These are phyloP conservation scores for Amanita rubescens DNA, from an alignment of 768 basidiomycete species.

Conservation along the genomic window DNA sequence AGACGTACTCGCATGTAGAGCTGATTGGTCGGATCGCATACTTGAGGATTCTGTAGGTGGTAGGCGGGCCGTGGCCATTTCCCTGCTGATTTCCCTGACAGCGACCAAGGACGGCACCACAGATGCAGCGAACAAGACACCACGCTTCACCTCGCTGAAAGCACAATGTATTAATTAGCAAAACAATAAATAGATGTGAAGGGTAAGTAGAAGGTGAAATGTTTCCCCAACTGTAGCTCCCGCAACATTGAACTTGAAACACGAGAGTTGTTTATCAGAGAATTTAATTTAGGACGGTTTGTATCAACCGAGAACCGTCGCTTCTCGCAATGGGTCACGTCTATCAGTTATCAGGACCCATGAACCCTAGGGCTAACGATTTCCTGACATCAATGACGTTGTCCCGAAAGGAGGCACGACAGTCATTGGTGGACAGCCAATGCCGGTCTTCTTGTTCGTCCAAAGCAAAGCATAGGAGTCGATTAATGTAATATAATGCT, in stretches of 20 bases:
- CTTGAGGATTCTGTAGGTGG: conserved; percentile 71
- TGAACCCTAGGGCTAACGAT: conserved; percentile 56
- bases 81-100: conserved; percentile 40
- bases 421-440: conserved; percentile 65
- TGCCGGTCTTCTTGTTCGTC: conserved; percentile 93
- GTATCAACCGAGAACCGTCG: conserved; percentile 80
- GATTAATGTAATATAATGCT: conserved; percentile 25
- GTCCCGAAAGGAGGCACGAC: conserved; percentile 21
- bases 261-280: conserved; percentile 87
- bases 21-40: conserved; percentile 74
- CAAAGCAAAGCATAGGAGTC: conserved; percentile 23
- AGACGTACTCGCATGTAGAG: conserved; percentile 53
- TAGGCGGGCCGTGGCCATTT: conserved; percentile 22
- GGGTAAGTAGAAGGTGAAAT: conserved; percentile 27
- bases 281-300: conserved; percentile 78
- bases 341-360: conserved; percentile 12
- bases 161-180: conserved; percentile 7
- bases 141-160: conserved; percentile 54
- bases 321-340: conserved; percentile 18
- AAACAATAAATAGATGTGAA: conserved; percentile 14
- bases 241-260: conserved; percentile 58
- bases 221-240: conserved; percentile 90
- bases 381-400: conserved; percentile 12
- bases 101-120: conserved; percentile 77
- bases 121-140: conserved; percentile 64